Evolutionary conservation across 1,284 basidiomycete genomes (phyloP), one percentile per base, ranked within the genome.

Genomic region (Trametes sp.): DNA sequence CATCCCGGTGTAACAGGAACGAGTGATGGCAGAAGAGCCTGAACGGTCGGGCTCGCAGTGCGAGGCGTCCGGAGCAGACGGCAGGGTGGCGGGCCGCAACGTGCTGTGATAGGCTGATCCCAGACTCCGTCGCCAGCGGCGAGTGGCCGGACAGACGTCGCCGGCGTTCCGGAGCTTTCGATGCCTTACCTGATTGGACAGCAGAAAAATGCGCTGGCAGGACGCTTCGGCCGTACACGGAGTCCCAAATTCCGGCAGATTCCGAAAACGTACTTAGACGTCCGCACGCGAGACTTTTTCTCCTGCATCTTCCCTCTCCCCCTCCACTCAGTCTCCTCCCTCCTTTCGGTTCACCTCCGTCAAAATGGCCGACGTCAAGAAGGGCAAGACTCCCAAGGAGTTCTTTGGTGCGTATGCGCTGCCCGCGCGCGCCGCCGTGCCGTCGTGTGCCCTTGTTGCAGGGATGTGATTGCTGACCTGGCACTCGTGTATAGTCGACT

Each of bases 341-440:
- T 70, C 74, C 73, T 72, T 71, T 69, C 63, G 69, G 71, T 70
- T 74, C 67, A 71, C 66, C 69, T 70, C 73, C 71, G 72, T 74
- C 82, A 87, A 86, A 87, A 94, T 93, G 92, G 83, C 89, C 80
- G 89, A 92, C 62, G 78, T 70, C 59, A 92, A 90, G 82, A 92
- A 81, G 85, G 81, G 79, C 80, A 94, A 94, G 84, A 78, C 84
- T 73, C 90, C 92, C 64, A 84, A 88, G 85, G 92, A 94, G 16
- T 94, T 94, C 80, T 86, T 88, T 67, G 77, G 88, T 90, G 57
- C 65, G 88, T 87, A 58, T 70, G 33, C 61, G 53, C 50, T 57
- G 56, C 54, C 23, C 36, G 36, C 46, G 26, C 56, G 41, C 29
- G 64, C 45, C 63, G 44, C 62, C 52, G 36, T 26, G 57, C 61